Conservation (phyloP, 2,329 filamentous ascomycete genomes). For the Aspergillus flavus region DNA sequence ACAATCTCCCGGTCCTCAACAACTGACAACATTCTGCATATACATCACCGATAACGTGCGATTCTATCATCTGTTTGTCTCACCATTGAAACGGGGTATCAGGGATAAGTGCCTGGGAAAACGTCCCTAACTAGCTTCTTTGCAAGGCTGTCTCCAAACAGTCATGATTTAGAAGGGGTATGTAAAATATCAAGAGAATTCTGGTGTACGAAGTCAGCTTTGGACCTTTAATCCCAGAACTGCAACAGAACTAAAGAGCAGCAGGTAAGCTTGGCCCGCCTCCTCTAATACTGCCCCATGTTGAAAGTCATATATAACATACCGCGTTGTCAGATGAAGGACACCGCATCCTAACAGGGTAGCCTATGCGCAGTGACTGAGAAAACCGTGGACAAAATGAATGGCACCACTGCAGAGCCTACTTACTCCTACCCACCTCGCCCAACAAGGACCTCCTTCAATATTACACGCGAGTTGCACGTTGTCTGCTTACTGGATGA, state of each 20-base stretch:
- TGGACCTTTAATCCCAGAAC: not conserved
- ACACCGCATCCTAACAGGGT: not conserved
- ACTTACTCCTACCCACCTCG: not conserved
- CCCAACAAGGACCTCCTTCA: not conserved
- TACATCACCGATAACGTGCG: not conserved
- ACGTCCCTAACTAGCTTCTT: not conserved
- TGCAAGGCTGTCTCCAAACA: not conserved
- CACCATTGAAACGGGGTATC: no score
- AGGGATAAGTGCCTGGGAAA: not conserved
- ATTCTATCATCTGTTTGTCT: not conserved
- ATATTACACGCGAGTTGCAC: slow-evolving; percentile 9
- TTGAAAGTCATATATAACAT: not conserved
- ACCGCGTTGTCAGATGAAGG: not conserved
- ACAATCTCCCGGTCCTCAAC: not conserved
- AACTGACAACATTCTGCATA: not conserved
- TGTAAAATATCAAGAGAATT: not conserved
- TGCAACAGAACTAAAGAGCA: not conserved
- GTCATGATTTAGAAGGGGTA: not conserved
- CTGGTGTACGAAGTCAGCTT: not conserved
- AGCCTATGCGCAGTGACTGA: not conserved
- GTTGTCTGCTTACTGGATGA: slow-evolving; percentile 14
- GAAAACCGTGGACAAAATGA: not conserved
- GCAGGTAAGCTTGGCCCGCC: not conserved
- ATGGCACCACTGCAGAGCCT: not conserved
- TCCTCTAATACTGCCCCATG: not conserved